phyloP scores from a whole-genome alignment of 208 protist genomes.

The Wallacemonas sp. region DNA sequence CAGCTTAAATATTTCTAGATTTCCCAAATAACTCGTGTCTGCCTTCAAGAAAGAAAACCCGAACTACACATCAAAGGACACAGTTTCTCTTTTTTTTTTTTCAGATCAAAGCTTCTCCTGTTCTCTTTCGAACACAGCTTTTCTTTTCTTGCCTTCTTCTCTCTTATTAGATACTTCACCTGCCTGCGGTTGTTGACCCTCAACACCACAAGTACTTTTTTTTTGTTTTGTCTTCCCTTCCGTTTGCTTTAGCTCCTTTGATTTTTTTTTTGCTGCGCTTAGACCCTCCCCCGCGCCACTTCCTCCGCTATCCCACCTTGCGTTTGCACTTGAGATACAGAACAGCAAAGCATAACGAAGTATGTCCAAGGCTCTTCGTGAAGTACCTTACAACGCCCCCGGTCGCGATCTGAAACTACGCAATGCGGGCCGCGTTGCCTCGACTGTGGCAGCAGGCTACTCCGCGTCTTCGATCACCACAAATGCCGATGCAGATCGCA shows the following conservation, averaged over 20 bases:
- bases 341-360: no score
- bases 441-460: constrained; percentile 4
- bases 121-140: constrained; percentile 21
- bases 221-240: background rate
- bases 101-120: background rate
- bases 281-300: no score
- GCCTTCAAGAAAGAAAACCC: constrained; percentile 13
- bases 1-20: no score
- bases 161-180: constrained; percentile 11
- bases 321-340: no score
- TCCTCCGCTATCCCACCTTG: background rate
- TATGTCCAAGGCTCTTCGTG: constrained; percentile 25
- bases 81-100: constrained; percentile 2
- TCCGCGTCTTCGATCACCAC: background rate
- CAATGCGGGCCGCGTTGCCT: constrained; percentile 4
- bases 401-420: constrained; percentile 15
- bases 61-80: background rate
- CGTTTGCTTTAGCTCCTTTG: background rate
- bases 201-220: constrained; percentile 3
- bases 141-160: constrained; percentile 10
- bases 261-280: no score
- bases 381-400: constrained; percentile 18
- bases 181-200: constrained; percentile 8
- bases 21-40: no score
- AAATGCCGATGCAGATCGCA: constrained; percentile 16